Base-by-base conservation (phyloP, 352 stramenopile species). In the Achlya hypogyna region DNA sequence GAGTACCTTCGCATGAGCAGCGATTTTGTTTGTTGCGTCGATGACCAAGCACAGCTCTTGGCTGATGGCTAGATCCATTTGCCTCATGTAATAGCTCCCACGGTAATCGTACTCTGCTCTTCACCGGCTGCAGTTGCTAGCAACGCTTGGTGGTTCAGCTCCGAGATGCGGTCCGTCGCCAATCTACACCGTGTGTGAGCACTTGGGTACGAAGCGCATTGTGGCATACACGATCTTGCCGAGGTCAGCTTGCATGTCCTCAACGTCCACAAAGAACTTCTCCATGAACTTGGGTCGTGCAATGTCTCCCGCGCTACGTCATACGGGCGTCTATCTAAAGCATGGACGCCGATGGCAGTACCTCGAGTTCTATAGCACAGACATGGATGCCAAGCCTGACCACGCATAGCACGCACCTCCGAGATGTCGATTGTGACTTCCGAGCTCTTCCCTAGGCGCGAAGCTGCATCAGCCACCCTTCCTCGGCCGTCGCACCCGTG, bases 251-350 rank as follows among this genome's bases (percentile, higher is more conserved):
- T 98, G 96, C 75, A 99, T 97, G 2, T 87, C 77, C 63, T 99
- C 93, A 12, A 98, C 91, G 66, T 98, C 91, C 51, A 89, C 77
- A 76, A 98, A 99, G 75, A 98, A 98, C 69, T 90, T 75, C 71
- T 96, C 84, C 94, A 98, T 98, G 69, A 92, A 91, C 69, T 91
- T 93, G 51, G 85, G 85, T 2, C 85, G 78, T 27, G 45, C 42
- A n/a, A 68, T 47, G 28, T 60, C n/a, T 38, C 18, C 34, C 49
- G 14, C n/a, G 22, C 10, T 31, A 40, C 47, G 58, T 10, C 29
- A 63, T 6, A 10, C 28, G 28, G 28, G 6, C 23, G 18, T 9
- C 9, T 10, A 20, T 27, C 35, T 25, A 59, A 23, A n/a, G 32
- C 22, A 31, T 69, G 49, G 49, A 29, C n/a, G 23, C 14, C 0